Evolutionary conservation across 2,329 filamentous ascomycete species (phyloP).

Genomic region (Sphaerostilbella broomeana): DNA sequence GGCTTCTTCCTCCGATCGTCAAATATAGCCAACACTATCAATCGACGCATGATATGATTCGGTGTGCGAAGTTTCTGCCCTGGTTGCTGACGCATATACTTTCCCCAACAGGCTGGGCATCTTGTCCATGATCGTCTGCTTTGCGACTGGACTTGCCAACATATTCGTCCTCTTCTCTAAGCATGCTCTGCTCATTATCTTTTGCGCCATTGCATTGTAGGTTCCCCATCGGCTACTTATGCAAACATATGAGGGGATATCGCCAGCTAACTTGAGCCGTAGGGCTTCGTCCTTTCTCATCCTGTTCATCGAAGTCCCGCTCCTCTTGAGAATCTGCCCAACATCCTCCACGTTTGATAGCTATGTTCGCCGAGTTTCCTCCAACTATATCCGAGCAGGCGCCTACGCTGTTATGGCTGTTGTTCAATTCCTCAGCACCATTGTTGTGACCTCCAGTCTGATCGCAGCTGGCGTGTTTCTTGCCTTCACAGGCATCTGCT

Average conservation of each 20-base stretch:
- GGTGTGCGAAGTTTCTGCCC: too few relatives aligned
- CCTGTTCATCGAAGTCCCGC: slow-evolving; percentile 82
- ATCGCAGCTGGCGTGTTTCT: slow-evolving; percentile 83
- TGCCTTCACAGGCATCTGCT: slow-evolving; percentile 70
- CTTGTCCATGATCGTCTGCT: slow-evolving; percentile 63
- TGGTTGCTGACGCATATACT: too few relatives aligned
- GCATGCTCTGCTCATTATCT: slow-evolving; percentile 38
- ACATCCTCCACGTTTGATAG: slow-evolving; percentile 84
- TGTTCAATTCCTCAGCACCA: slow-evolving; percentile 77
- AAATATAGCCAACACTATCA: too few relatives aligned
- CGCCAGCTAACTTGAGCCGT: slow-evolving; percentile 7
- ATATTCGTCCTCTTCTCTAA: slow-evolving; percentile 49
- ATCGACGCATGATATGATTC: too few relatives aligned
- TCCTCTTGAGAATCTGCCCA: slow-evolving; percentile 94
- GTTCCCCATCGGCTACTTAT: slow-evolving; percentile 23
- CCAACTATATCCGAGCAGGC: slow-evolving; percentile 91
- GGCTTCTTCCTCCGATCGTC: not conserved
- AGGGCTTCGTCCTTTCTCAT: slow-evolving; percentile 68
- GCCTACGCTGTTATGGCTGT: slow-evolving; percentile 77
- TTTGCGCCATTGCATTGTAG: slow-evolving; percentile 49
- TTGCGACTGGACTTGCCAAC: slow-evolving; percentile 62
- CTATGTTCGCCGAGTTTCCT: slow-evolving; percentile 85
- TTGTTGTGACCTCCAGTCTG: slow-evolving; percentile 59
- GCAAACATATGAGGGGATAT: not conserved
- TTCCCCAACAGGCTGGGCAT: slow-evolving; percentile 63